Evolutionary conservation across 495 filamentous ascomycete genomes (phyloP), one percentile per base, ranked within the genome.

Genomic region (Xylaria longipes): DNA sequence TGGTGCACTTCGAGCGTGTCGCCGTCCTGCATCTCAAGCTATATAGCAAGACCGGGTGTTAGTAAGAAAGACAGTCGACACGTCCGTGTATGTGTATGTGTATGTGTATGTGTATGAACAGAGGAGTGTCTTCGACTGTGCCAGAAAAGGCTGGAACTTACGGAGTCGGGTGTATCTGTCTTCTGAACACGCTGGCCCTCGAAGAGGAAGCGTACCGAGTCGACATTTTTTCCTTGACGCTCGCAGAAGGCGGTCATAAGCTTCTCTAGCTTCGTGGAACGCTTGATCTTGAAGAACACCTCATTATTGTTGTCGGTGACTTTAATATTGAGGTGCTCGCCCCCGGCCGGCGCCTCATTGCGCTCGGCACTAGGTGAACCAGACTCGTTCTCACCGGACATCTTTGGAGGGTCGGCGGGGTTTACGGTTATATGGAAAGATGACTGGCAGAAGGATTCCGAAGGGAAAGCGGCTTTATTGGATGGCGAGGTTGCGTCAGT

Each of bases 221-320:
- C 86, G 5, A 88, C 81, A 15, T 90, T 86, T 87, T 98, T 98
- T 74, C 97, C 97, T 74, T 97, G 94, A 2, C 97, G 90, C 72
- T 98, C 97, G 80, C 97, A 99, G 82, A 98, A 99, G 22, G 97
- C 97, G 71, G 95, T 93, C 97, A 99, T 99, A 48, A 99, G 84
- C 86, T 99, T 99, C 84, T 97, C 95, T 37, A 99, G 89, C 76
- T 92, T 91, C 0, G 97, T 99, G 6, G 92, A 94, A 6, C 95
- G 92, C 90, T 99, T 99, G 83, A 99, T 99, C 87, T 99, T 99
- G 87, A 99, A 99, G 83, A 99, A 99, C 73, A 99, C 97, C 76
- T 99, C 97, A 77, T 99, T 99, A 85, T 99, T 97, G 84, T 97
- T 97, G 75, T 99, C 97, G 0, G 97, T 98, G n/a, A 99, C 97